Base-by-base conservation (phyloP, 2,329 filamentous ascomycete genomes). In the Sphaerostilbella broomeana region DNA sequence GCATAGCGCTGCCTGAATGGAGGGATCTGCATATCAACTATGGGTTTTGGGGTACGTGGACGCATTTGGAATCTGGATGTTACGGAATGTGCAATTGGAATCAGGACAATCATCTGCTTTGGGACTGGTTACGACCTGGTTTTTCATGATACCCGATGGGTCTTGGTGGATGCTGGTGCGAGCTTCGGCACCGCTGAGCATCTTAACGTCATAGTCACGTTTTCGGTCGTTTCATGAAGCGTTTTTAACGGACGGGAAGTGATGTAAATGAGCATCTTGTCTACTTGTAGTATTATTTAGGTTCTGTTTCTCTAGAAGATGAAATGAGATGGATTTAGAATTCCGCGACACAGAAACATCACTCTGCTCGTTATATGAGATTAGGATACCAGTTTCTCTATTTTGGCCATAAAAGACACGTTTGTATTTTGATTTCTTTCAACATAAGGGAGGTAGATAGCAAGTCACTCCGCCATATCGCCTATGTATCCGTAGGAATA, bases 81-180 rank as follows among this genome's bases (percentile, higher is more conserved):
- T 41, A 36, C 25, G 44, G 43, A 47, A 53, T 52, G 45, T 56
- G 42, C 42, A 46, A 47, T 43, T 53, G 51, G 52, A 51, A 48
- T 53, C 47, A 49, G 43, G 47, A 47, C 45, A 40, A 47, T 46
- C 43, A 53, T 51, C 40, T 51, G 54, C 46, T 50, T 54, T 48
- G 48, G 48, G 52, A 47, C 49, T 53, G 51, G 50, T 50, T 58
- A 52, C 48, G 44, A 50, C 44, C 43, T 52, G 51, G 46, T 50
- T 56, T n/a, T 57, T 54, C 49, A 57, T 50, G 56, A 59, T 59
- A 59, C 56, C 56, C 55, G 44, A 47, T 44, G 33, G 49, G 45
- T 51, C 49, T 52, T 44, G 46, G 43, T 46, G 44, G 40, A 13
- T 25, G 36, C 45, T 42, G 46, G 47, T 42, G 43, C 15, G 5